phyloP scores from a whole-genome alignment of 306 rosid genomes.

The Quercus wislizeni region DNA sequence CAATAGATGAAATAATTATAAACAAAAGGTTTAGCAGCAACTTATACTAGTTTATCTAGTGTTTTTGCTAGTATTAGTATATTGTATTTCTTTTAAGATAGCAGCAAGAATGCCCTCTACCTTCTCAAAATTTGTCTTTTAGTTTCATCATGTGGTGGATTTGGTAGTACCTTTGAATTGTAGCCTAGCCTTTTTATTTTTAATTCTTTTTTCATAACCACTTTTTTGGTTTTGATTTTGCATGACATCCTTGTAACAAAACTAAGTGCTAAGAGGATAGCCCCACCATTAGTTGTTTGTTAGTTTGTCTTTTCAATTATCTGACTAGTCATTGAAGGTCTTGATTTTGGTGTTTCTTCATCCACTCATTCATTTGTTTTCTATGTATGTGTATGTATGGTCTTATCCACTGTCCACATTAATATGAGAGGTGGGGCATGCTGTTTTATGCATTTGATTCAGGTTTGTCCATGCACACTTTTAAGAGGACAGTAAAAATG shows the following conservation, averaged over 20 bases:
- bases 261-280: too few species aligned
- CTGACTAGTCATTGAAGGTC: too few species aligned
- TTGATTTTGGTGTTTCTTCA: too few species aligned
- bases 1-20: slow-evolving; percentile 3
- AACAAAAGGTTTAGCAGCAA: not conserved
- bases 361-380: too few species aligned
- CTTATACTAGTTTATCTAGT: slow-evolving; percentile 5
- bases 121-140: not conserved
- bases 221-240: not conserved
- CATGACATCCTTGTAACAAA: not conserved
- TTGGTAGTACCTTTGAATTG: not conserved
- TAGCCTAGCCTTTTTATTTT: not conserved
- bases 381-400: too few species aligned
- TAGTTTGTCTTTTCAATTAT: too few species aligned
- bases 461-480: too few species aligned
- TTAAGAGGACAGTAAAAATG: too few species aligned
- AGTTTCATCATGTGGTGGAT: not conserved
- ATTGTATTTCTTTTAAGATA: not conserved
- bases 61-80: not conserved
- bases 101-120: not conserved
- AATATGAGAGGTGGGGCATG: too few species aligned
- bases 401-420: too few species aligned
- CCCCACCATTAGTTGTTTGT: too few species aligned
- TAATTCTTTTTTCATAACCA: not conserved
- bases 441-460: too few species aligned